Conservation (phyloP, 495 filamentous ascomycete genomes). For the Evernia prunastri region DNA sequence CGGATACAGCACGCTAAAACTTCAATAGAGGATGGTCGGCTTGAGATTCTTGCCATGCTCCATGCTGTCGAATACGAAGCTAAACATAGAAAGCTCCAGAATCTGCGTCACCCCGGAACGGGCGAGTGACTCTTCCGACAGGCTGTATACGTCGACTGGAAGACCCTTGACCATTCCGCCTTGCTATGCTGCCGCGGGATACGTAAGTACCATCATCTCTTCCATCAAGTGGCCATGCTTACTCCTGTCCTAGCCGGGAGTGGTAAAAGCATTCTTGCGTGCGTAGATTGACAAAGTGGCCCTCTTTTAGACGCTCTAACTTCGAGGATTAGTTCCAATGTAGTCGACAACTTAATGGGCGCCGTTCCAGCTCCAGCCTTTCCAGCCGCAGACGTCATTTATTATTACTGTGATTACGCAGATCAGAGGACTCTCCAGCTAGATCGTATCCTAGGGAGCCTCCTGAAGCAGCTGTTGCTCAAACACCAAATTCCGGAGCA, state of each 20-base stretch:
- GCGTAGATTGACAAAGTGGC: too few species aligned
- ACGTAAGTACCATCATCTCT: background rate
- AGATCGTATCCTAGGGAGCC: slow-evolving; percentile 6
- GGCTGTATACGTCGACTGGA: background rate
- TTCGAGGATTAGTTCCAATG: background rate
- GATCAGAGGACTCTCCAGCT: slow-evolving; percentile 13
- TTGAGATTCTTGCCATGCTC: slow-evolving; percentile 8
- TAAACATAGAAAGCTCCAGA: slow-evolving; percentile 17
- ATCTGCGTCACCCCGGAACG: slow-evolving; percentile 10
- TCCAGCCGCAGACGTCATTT: background rate
- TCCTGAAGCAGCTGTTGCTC: slow-evolving; percentile 11
- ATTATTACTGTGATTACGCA: slow-evolving; percentile 19
- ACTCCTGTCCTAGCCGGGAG: background rate
- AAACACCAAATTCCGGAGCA: background rate
- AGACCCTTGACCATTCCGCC: background rate
- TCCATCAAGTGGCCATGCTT: background rate
- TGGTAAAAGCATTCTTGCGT: background rate
- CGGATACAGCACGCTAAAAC: background rate
- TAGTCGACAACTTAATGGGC: background rate
- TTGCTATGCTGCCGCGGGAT: slow-evolving; percentile 1
- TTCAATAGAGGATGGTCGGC: background rate
- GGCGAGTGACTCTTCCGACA: slow-evolving; percentile 11
- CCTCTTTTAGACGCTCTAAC: background rate
- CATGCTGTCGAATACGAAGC: slow-evolving; percentile 7
- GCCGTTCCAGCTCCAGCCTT: background rate